A percentile compares a stretch with the other conserved stretches of the same genome.
Conservation (phyloP, 495 filamentous ascomycete genomes). For the Chaetomium tenue region DNA sequence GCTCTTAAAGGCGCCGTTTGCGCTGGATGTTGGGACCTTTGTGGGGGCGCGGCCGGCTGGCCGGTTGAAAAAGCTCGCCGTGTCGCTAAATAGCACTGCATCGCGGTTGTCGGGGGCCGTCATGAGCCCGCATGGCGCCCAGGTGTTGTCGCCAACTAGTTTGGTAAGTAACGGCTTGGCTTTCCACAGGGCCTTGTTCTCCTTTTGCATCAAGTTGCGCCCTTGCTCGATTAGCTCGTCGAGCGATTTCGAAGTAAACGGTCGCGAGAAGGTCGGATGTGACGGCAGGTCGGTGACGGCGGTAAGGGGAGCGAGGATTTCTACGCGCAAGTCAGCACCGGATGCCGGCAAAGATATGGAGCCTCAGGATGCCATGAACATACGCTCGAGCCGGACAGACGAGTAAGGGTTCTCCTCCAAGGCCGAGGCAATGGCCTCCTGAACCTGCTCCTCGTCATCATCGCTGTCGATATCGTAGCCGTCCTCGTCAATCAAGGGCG, state of each 20-base stretch:
- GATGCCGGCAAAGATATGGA: conserved; percentile 1
- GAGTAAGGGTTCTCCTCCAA: conserved; percentile 82
- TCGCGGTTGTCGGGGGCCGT: conserved; percentile 54
- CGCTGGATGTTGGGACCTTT: background rate
- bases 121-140: conserved; percentile 69
- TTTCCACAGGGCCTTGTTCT: conserved; percentile 69
- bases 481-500: conserved; percentile 74
- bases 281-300: conserved; percentile 77
- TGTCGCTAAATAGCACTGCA: conserved; percentile 43
- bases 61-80: conserved; percentile 32
- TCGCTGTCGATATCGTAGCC: conserved; percentile 82
- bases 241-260: conserved; percentile 80
- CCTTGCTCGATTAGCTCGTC: conserved; percentile 70
- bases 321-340: conserved; percentile 44
- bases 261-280: conserved; percentile 78
- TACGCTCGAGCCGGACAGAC: conserved; percentile 79
- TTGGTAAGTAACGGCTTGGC: conserved; percentile 74
- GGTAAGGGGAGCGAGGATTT: conserved; percentile 82
- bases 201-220: conserved; percentile 69
- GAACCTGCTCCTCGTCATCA: conserved; percentile 64
- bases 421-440: conserved; percentile 64
- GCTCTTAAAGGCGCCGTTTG: conserved; percentile 2
- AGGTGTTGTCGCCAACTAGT: conserved; percentile 75
- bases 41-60: conserved; percentile 14
- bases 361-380: conserved; percentile 31